Base-by-base conservation (phyloP, 2,329 filamentous ascomycete species). In the Rutstroemia sp. region DNA sequence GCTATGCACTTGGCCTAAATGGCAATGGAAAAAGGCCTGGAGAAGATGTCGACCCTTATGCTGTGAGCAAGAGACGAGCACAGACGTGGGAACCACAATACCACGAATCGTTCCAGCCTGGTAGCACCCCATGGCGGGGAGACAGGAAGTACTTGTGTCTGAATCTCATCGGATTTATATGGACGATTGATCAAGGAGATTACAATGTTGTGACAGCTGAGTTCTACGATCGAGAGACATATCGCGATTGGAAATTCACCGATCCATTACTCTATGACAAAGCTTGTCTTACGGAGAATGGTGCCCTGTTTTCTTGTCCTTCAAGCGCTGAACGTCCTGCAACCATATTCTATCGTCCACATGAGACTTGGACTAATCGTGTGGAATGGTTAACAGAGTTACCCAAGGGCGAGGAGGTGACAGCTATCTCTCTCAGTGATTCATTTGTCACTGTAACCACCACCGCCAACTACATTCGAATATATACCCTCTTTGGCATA, bases 211-310 rank as follows among this genome's bases (percentile, higher is more conserved):
- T 99, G 10, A 96, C 92, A 0, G 92, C 97, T 2, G 94, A 97
- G 67, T 99, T 99, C 70, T 96, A 97, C 70, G 95, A 99, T 70
- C 87, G 91, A 57, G 91, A 95, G 64, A 85, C 88, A 58, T 88
- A 96, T 69, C 82, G 92, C 48, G 91, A 97, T 70, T 96, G 96
- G 66, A 94, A 97, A 74, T 97, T 99, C 70, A 97, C 92, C 12
- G 94, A 99, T 69, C 92, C 91, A 0, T 96, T 91, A 69, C 78
- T 91, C 4, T 97, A 97, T 72, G 94, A 99, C 73, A 96, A 96
- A 72, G 92, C 94, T 19, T 97, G 92, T 67, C 77, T 99, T 57
- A 85, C 89, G 64, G 88, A 95, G 57, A 85, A 89, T 56, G 92
- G 94, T 16, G 80, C 90, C 0, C 78, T 96, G 0, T 96, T 96